Percentiles rank a stretch among this genome's conserved stretches.
phyloP scores from a whole-genome alignment of 2,329 filamentous ascomycete genomes.

The Colletotrichum salicis region DNA sequence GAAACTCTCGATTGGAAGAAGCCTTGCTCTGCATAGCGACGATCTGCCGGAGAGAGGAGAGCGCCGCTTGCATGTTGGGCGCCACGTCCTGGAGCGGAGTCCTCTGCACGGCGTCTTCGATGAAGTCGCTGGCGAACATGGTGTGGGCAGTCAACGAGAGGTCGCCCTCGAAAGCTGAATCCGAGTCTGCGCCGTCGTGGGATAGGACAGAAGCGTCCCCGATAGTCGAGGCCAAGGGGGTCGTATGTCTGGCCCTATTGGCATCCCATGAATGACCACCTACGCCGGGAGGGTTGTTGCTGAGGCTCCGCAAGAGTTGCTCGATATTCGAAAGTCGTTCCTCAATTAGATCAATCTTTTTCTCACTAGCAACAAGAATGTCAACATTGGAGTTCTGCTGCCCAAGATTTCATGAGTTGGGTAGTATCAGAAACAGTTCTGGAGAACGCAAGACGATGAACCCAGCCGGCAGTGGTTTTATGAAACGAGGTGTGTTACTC shows the following conservation, averaged over 20 bases:
- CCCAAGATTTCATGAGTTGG: background rate
- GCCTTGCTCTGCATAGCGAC: conserved; percentile 60
- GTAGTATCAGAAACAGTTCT: background rate
- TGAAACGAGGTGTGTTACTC: background rate
- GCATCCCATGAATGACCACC: conserved; percentile 17
- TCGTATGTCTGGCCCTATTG: conserved; percentile 36
- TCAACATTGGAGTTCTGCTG: background rate
- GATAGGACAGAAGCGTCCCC: conserved; percentile 32
- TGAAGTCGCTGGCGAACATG: conserved; percentile 64
- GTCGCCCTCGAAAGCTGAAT: conserved; percentile 58
- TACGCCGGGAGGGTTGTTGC: conserved; percentile 40
- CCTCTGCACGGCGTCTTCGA: conserved; percentile 62
- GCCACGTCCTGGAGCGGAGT: conserved; percentile 57
- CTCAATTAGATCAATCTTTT: conserved; percentile 63
- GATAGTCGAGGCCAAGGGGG: conserved; percentile 36
- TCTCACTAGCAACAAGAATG: conserved; percentile 52
- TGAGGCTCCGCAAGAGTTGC: conserved; percentile 51
- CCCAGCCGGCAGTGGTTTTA: background rate
- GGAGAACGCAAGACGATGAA: background rate
- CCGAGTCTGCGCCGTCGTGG: conserved; percentile 52
- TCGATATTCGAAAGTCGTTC: conserved; percentile 57
- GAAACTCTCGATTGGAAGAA: conserved; percentile 53
- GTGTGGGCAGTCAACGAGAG: conserved; percentile 61
- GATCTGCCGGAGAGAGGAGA: conserved; percentile 63
- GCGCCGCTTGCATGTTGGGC: conserved; percentile 63